Base-by-base conservation (phyloP, 2,329 filamentous ascomycete species). In the Penicillium expansum region DNA sequence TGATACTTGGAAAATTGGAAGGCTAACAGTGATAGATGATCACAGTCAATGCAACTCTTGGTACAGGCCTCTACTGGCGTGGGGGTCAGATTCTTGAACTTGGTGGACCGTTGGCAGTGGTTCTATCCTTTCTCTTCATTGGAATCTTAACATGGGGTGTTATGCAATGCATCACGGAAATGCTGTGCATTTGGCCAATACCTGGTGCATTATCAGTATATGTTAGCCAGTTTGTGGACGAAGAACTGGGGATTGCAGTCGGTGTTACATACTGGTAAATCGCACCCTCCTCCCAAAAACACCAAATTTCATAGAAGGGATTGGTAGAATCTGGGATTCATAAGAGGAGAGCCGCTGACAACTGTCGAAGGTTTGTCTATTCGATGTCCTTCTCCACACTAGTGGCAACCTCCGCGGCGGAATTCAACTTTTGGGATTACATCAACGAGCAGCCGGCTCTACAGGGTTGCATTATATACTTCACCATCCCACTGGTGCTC, bases 141-240 rank as follows among this genome's bases (percentile, higher is more conserved):
- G 39, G 39, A 42, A 16, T 42, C 2, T 10, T 42, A 10, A 42
- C 69, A 3, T 72, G 73, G 59, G 60, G 62, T 30, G 68, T 76
- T 4, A 76, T 76, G 74, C 73, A 76, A 55, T 70, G 73, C n/a
- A 64, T 76, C 22, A 67, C 67, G 22, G 74, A 76, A 49, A 68
- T 76, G 65, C 66, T 76, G 3, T 65, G 67, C 6, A 63, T 72
- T 24, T 76, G 72, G 70, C 73, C 74, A 0, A 71, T 74, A 9
- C 67, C 74, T 6, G 74, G 74, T 44, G 71, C 73, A 1, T 56
- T 75, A 29, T 66, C 71, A 14, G 68, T 74, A 33, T 76, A 71
- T 41, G 70, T 75, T 5, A 60, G 67, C 14, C 63, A 65, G 18
- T 42, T 42, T 24, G 39, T 42, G 7, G 39, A 42, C 14, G 39